These are phyloP conservation scores for Ochetophila trinervis DNA, from an alignment of 306 rosid genomes.

Conservation along the genomic window DNA sequence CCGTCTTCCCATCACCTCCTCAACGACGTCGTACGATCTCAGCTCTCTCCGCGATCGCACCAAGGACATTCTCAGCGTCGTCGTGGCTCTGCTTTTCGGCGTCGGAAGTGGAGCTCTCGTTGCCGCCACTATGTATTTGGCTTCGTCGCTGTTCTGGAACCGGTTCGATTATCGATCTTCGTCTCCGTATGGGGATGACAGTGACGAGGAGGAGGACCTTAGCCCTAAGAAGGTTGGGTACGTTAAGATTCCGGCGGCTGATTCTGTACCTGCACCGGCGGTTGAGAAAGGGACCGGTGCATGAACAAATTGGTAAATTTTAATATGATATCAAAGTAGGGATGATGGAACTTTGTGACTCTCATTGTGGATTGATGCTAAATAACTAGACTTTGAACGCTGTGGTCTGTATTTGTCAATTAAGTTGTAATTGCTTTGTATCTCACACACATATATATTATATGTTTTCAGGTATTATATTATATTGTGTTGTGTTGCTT, in stretches of 20 bases:
- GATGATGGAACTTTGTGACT: conserved; percentile 16
- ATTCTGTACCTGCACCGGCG: conserved; percentile 27
- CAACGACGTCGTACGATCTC: conserved; percentile 50
- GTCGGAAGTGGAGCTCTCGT: conserved; percentile 89
- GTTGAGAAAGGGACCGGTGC: conserved; percentile 23
- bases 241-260: conserved; percentile 51
- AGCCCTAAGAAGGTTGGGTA: conserved; percentile 69
- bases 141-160: conserved; percentile 58
- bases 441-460: neutral
- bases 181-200: conserved; percentile 19
- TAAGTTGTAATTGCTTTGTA: conserved; percentile 11
- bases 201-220: conserved; percentile 30
- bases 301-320: conserved; percentile 2
- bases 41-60: conserved; percentile 86
- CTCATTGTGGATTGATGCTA: conserved; percentile 23
- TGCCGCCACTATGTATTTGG: conserved; percentile 83
- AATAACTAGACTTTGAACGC: conserved; percentile 27
- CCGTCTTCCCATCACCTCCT: conserved; percentile 14
- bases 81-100: conserved; percentile 81
- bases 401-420: conserved; percentile 22
- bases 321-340: neutral
- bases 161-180: conserved; percentile 34
- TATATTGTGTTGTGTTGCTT: neutral
- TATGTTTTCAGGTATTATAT: neutral
- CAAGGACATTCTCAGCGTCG: conserved; percentile 86